Conservation (phyloP, 129 eudicot genomes). For the Daucus carota region DH1_v3.0 NC_030385.2:35858501-35859000, state of each 20-base stretch:
- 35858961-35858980: slow-evolving; percentile 62
- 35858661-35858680: slow-evolving; percentile 44
- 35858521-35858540: slow-evolving; percentile 49
- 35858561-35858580: slow-evolving; percentile 39
- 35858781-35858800: slow-evolving; percentile 39
- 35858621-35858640: slow-evolving; percentile 62
- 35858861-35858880: slow-evolving; percentile 34
- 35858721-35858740: slow-evolving; percentile 26
- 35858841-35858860: slow-evolving; percentile 32
- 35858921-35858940: slow-evolving; percentile 44
- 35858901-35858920: slow-evolving; percentile 60
- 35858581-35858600: slow-evolving; percentile 40
- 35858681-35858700: slow-evolving; percentile 54
- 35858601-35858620: slow-evolving; percentile 45
- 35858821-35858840: slow-evolving; percentile 29
- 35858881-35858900: slow-evolving; percentile 27
- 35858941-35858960: slow-evolving; percentile 41
- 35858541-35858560: slow-evolving; percentile 69
- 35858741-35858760: slow-evolving; percentile 24
- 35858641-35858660: slow-evolving; percentile 42
- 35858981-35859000: slow-evolving; percentile 48
- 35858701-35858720: slow-evolving; percentile 61
- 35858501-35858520: background rate
- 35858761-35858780: slow-evolving; percentile 18
- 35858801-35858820: slow-evolving; percentile 56